These are phyloP conservation scores for Lizanozyma gosingica DNA, from an alignment of 1,139 yeast genomes.

Conservation along the genomic window DNA sequence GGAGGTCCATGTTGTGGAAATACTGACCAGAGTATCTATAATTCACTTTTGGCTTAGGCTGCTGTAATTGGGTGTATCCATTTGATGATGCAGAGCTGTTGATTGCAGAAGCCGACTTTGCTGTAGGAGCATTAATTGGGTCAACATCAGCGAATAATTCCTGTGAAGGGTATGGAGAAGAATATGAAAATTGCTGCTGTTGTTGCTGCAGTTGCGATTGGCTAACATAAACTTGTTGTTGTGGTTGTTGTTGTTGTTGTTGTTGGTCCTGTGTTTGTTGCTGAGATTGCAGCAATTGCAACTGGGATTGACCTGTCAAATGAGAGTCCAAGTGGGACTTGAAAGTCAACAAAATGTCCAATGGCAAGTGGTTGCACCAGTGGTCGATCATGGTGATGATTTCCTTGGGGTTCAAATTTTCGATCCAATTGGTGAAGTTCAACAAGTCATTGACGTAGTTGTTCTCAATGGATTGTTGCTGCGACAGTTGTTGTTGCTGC, in stretches of 20 bases:
- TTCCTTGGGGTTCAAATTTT: conserved; percentile 46
- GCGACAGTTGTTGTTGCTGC: conserved; percentile 9
- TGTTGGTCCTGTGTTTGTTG: conserved; percentile 12
- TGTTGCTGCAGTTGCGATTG: too few species aligned
- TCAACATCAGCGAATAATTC: not conserved
- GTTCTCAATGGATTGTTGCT: conserved; percentile 4
- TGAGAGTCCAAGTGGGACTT: conserved; percentile 30
- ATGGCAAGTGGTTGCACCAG: conserved; percentile 40
- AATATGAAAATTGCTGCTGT: conserved; percentile 8
- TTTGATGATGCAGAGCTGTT: not conserved
- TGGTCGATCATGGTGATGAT: conserved; percentile 52
- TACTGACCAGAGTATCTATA: conserved; percentile 1
- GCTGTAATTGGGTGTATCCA: conserved; percentile 4
- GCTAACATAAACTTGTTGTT: too few species aligned
- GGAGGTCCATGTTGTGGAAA: conserved; percentile 4
- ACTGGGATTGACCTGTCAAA: conserved; percentile 16
- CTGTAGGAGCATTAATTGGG: not conserved
- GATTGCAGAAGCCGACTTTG: not conserved
- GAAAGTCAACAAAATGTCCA: conserved; percentile 39
- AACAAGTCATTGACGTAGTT: conserved; percentile 35
- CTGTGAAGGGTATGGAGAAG: not conserved
- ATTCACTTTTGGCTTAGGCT: conserved; percentile 6
- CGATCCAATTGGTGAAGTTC: conserved; percentile 53
- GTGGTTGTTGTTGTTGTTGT: conserved; percentile 9
- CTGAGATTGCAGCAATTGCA: conserved; percentile 10